phyloP scores from a whole-genome alignment of 148 eudicot species.

The Selenicereus undatus region DNA sequence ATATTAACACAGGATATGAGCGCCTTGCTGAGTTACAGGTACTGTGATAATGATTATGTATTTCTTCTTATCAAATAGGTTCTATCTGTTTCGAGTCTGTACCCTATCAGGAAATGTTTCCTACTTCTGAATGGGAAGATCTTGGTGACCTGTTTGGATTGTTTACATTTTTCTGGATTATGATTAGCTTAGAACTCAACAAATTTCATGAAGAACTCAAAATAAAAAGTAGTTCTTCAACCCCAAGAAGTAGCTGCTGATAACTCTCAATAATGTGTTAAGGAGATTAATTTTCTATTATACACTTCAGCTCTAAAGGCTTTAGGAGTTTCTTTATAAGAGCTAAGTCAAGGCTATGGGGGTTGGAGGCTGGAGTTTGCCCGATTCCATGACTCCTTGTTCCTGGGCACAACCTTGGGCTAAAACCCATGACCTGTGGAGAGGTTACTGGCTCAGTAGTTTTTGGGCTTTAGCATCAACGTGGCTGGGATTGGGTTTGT shows the following conservation, averaged over 20 bases:
- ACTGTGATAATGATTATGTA: neutral
- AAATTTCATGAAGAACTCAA: neutral
- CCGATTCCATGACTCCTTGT: no score
- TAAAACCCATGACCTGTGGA: no score
- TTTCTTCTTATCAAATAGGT: neutral
- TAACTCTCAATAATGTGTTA: neutral
- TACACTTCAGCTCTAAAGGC: no score
- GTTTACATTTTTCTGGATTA: neutral
- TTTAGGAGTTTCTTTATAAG: no score
- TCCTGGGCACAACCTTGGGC: no score
- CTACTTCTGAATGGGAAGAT: neutral
- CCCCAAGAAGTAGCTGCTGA: neutral
- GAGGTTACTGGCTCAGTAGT: no score
- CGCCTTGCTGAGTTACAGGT: slow-evolving; percentile 96
- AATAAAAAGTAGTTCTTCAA: neutral
- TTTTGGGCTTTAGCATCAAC: no score
- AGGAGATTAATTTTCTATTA: no score
- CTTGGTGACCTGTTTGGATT: neutral
- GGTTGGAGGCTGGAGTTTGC: no score
- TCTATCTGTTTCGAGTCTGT: neutral
- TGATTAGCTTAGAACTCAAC: neutral
- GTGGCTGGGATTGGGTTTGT: no score
- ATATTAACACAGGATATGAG: slow-evolving; percentile 89
- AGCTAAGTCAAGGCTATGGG: no score
- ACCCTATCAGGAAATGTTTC: neutral